These are phyloP conservation scores for Ogataea hybrid DNA, from an alignment of 1,139 yeast genomes.

Conservation along the genomic window DNA sequence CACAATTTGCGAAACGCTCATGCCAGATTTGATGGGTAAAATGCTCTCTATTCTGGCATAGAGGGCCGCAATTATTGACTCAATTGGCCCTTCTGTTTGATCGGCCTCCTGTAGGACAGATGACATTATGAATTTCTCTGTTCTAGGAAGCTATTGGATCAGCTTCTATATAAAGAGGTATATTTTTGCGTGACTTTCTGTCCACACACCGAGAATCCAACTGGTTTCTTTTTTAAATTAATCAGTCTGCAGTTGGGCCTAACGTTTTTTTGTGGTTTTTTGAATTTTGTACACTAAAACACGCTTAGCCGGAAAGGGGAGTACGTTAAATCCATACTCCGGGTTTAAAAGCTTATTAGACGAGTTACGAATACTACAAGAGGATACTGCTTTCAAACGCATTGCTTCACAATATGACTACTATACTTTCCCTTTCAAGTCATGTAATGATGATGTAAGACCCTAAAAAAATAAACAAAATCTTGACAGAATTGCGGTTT, in stretches of 20 bases:
- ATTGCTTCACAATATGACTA: not conserved
- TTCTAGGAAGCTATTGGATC: not conserved
- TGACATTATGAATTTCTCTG: not conserved
- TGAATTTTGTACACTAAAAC: conserved; percentile 4
- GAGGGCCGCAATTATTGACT: conserved; percentile 27
- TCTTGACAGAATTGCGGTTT: conserved; percentile 4
- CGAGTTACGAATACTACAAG: too few relatives aligned
- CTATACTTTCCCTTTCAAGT: not conserved
- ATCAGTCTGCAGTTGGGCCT: conserved; percentile 5
- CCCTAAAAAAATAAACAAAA: not conserved
- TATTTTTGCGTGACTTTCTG: not conserved
- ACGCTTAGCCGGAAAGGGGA: not conserved
- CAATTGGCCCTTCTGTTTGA: conserved; percentile 6
- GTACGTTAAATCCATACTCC: not conserved
- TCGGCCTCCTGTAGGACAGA: conserved; percentile 2
- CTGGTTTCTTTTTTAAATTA: conserved; percentile 2
- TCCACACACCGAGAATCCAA: not conserved
- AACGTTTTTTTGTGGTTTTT: conserved; percentile 10
- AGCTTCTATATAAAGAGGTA: not conserved
- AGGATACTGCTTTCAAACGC: not conserved
- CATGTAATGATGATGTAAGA: not conserved
- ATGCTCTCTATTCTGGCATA: conserved; percentile 27
- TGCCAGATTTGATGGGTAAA: conserved; percentile 32
- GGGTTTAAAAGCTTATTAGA: too few relatives aligned
- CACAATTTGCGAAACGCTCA: conserved; percentile 28